These are phyloP conservation scores for Mortierella sp. DNA, from an alignment of 371 early-diverging fungal species.

Conservation along the genomic window DNA sequence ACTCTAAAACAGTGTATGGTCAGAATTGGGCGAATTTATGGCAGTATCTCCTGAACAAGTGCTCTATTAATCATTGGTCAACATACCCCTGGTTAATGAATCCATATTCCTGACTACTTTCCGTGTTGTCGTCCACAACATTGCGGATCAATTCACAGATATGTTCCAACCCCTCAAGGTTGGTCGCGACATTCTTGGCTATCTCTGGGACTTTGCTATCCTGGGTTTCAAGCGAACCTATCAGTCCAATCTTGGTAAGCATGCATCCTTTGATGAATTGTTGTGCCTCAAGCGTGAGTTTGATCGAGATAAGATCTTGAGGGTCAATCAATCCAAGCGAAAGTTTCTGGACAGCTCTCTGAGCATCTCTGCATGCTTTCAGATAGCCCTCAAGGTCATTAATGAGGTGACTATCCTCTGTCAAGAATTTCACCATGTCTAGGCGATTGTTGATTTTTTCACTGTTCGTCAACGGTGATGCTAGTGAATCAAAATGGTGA, in stretches of 20 bases:
- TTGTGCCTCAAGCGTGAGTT: slow-evolving; percentile 62
- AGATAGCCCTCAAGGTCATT: slow-evolving; percentile 62
- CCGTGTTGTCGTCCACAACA: slow-evolving; percentile 52
- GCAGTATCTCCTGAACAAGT: background rate
- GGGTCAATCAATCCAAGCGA: slow-evolving; percentile 72
- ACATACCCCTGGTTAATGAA: slow-evolving; percentile 56
- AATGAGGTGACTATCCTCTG: slow-evolving; percentile 58
- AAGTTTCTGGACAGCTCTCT: slow-evolving; percentile 76
- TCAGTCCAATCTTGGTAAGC: slow-evolving; percentile 19
- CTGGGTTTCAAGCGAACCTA: background rate
- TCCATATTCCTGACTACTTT: slow-evolving; percentile 55
- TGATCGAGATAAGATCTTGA: slow-evolving; percentile 72
- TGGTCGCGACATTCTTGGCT: slow-evolving; percentile 32
- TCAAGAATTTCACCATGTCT: slow-evolving; percentile 77
- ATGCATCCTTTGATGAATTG: slow-evolving; percentile 52
- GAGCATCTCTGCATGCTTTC: slow-evolving; percentile 72
- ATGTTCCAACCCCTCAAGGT: slow-evolving; percentile 59
- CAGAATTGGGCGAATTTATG: background rate
- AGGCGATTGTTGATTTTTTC: slow-evolving; percentile 68
- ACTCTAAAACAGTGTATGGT: slow-evolving; percentile 6
- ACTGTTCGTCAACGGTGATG: slow-evolving; percentile 70
- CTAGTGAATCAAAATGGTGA: slow-evolving; percentile 16
- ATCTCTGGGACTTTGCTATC: slow-evolving; percentile 5
- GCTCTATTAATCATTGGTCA: too few species aligned
- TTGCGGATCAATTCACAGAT: slow-evolving; percentile 37